Percentiles rank a stretch among this genome's conserved stretches.
These are phyloP conservation scores for Ascochyta clinopodiicola DNA, from an alignment of 2,329 filamentous ascomycete genomes.

Conservation along the genomic window DNA sequence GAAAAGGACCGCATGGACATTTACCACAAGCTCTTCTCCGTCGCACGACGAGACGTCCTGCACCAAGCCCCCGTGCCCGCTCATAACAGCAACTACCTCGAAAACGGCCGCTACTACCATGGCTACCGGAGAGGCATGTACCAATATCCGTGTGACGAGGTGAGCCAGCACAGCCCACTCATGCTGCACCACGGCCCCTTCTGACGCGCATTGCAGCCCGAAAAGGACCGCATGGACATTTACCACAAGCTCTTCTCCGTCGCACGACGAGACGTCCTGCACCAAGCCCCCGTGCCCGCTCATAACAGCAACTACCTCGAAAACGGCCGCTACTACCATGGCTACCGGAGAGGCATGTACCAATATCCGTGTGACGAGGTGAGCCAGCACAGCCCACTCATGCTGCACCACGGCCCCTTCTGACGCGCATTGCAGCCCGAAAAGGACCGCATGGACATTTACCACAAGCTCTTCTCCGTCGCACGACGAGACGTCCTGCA, in stretches of 20 bases:
- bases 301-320: slow-evolving; percentile 61
- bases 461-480: slow-evolving; percentile 77
- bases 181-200: neutral
- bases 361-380: slow-evolving; percentile 80
- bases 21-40: slow-evolving; percentile 77
- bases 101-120: slow-evolving; percentile 75
- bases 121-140: slow-evolving; percentile 73
- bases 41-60: slow-evolving; percentile 63
- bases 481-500: slow-evolving; percentile 62
- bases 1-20: slow-evolving; percentile 83
- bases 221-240: slow-evolving; percentile 80
- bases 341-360: slow-evolving; percentile 72
- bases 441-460: slow-evolving; percentile 79
- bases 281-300: slow-evolving; percentile 51
- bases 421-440: slow-evolving; percentile 61
- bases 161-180: slow-evolving; percentile 46
- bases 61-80: slow-evolving; percentile 52
- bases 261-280: slow-evolving; percentile 61
- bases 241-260: slow-evolving; percentile 79
- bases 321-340: slow-evolving; percentile 74
- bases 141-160: slow-evolving; percentile 78
- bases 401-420: slow-evolving; percentile 1
- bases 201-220: slow-evolving; percentile 57
- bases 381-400: slow-evolving; percentile 32
- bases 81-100: slow-evolving; percentile 58